Evolutionary conservation across 2,329 filamentous ascomycete species (phyloP), one percentile per base, ranked within the genome.

Genomic region (Xylaria arbuscula): DNA sequence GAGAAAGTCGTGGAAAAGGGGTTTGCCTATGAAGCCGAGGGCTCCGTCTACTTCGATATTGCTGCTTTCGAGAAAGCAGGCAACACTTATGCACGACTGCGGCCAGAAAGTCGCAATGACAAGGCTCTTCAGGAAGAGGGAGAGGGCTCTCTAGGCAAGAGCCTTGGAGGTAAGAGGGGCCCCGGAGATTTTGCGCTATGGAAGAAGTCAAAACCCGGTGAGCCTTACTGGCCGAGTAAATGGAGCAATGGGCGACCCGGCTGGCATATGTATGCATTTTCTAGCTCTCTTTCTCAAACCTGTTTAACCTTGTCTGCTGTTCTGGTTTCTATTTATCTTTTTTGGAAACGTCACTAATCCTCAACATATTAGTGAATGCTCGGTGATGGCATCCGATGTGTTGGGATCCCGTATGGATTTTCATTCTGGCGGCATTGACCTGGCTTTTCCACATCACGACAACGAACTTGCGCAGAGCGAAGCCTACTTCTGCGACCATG

Each of bases 1-100:
- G 88, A 95, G 75, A 89, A 87, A 72, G 93, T 97, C 65, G 89
- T 97, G 24, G 83, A 91, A 60, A 97, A 97, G 77, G 92, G 92
- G 0, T 98, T 94, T 74, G 95, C 91, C 1, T 98, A 98, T 73
- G 86, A 89, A 75, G 82, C 85, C 0, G 92, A 96, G 73, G 94
- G 94, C 0, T 97, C 93, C 0, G 93, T 98, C 0, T 98, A 98
- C 80, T 98, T 98, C 71, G 95, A 98, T 75, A 98, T 97, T 72
- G 84, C 86, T 4, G 89, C 92, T 0, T 98, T 97, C 76, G 94
- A 98, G 78, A 89, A 89, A 73, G 89, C 89, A 0, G 94, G 94
- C 0, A 94, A 97, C 78, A 88, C 89, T 2, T 98, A 98, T 77
- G 93, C 94, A 3, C 87, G 93, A 62, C 83, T 98, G 32, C 90